These are phyloP conservation scores for Penicillium brasilianum DNA, from an alignment of 2,329 filamentous ascomycete genomes.

Conservation along the genomic window DNA sequence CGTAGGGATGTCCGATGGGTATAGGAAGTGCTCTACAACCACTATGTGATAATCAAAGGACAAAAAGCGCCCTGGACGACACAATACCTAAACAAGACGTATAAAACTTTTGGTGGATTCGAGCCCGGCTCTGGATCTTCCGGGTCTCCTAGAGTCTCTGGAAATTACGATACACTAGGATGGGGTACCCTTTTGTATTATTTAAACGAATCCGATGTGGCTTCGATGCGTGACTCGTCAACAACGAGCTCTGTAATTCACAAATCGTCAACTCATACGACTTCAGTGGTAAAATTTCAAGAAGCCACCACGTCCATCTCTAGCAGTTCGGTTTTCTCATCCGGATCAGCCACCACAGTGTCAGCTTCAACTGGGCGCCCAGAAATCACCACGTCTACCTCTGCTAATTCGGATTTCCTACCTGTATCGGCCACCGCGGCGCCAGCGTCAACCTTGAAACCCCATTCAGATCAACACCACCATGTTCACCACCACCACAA, in stretches of 20 bases:
- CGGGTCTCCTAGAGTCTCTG: background rate
- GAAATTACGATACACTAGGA: background rate
- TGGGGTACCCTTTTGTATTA: background rate
- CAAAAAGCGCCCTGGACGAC: slow-evolving; percentile 28
- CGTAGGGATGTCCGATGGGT: slow-evolving; percentile 25
- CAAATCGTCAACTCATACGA: background rate
- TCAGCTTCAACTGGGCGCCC: background rate
- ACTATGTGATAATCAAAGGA: slow-evolving; percentile 28
- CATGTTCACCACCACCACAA: background rate
- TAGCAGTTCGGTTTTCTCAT: background rate
- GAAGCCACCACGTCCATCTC: background rate
- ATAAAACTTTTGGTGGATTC: slow-evolving; percentile 1
- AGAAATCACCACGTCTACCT: no score
- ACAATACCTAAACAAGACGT: slow-evolving; percentile 16
- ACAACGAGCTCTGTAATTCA: background rate
- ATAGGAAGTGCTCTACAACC: slow-evolving; percentile 31
- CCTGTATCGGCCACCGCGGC: no score
- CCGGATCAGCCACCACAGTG: background rate
- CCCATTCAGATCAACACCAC: background rate
- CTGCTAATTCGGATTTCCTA: no score
- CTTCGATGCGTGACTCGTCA: background rate
- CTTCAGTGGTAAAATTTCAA: background rate
- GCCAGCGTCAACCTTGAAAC: no score
- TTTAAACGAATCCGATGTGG: background rate
- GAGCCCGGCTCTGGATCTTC: slow-evolving; percentile 10